Base-by-base conservation (phyloP, 495 filamentous ascomycete species). In the Aspergillus ostianus region DNA sequence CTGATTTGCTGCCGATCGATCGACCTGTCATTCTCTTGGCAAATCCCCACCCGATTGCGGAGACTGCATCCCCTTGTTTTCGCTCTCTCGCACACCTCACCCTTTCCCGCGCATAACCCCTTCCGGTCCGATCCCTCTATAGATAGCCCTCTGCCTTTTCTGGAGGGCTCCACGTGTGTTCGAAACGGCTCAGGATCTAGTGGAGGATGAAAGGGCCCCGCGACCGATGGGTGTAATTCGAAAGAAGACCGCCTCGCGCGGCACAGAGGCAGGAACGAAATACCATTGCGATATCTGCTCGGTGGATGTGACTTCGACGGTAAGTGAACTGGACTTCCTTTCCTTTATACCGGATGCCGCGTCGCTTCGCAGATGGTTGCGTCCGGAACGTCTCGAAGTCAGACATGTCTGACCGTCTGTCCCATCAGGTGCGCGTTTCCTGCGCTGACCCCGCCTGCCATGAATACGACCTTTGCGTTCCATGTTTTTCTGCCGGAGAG, bases 261-360 rank as follows among this genome's bases (percentile, higher is more conserved):
- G 91, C 48, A 93, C 89, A 12, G 93, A 97, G 67, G 92, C 93
- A 20, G 93, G 93, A 58, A 88, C 93, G 49, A 95, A 96, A 69
- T 97, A 92, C 66, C 90, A 96, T 55, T 98, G 93, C 79, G 93
- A 99, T 73, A 86, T 96, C 64, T 99, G 94, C 70, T 94, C 90
- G 46, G 87, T 88, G 59, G 94, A 99, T 70, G 96, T 98, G 62
- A 97, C 93, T 12, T 93, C 92, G 20, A 97, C 93, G 47, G 93
- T 96, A 84, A 74, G 85, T 75, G 29, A 12, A 13, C 30, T n/a
- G 26, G 10, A 26, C 4, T 4, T 26, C 4, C 4, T 26, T 26
- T 26, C 23, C 6, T 15, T 32, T 32, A 1, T 12, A 41, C 36
- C 12, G 36, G 36, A 17, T 41, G 36, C 36, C 36, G 36, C 36